Evolutionary conservation across 129 eudicot genomes (phyloP), one percentile per base, ranked within the genome.

Genomic region (Tanacetum coccineum): DNA sequence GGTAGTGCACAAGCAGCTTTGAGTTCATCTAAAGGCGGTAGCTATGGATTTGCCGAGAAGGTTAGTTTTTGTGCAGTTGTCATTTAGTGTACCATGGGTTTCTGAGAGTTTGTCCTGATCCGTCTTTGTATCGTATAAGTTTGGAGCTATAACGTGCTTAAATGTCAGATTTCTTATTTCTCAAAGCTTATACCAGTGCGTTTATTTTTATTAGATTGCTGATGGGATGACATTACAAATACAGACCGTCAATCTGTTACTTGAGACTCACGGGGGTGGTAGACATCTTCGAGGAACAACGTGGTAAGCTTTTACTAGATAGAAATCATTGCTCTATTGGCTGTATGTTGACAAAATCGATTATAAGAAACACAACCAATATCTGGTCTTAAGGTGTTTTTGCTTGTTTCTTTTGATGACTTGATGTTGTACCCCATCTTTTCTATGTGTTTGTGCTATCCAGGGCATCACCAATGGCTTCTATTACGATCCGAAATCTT

Each of bases 381-480:
- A 22, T 22, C 25, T 22, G 25, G 25, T 22, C n/a, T 22, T 22
- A 22, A 22, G 25, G 25, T 22, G 25, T 22, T 22, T 55, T 65
- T 64, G 9, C 7, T 46, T 64, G 70, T 70, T 45, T 73, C 17
- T 67, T 44, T 59, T 13, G 57, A 14, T 10, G 15, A 25, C 66
- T 17, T 15, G 28, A 52, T 42, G 62, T 32, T 28, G 13, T 44
- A 44, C 3, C 47, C 2, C 66, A 13, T 49, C 68, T 17, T 25
- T 44, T 32, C 18, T 65, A 30, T 26, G 32, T 58, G 48, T 70
- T 51, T 17, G 14, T 80, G 54, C 48, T 70, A 64, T 68, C 22
- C 76, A 91, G 97, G 97, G 89, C 94, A 66, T 75, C 94, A 32
- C 97, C 97, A 4, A 85, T 91, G 96, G 97, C 97, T 39, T 91